Evolutionary conservation across 202 grass and related monocot species (phyloP), one percentile per base, ranked within the genome.

Genomic region (Setaria italica): DNA sequence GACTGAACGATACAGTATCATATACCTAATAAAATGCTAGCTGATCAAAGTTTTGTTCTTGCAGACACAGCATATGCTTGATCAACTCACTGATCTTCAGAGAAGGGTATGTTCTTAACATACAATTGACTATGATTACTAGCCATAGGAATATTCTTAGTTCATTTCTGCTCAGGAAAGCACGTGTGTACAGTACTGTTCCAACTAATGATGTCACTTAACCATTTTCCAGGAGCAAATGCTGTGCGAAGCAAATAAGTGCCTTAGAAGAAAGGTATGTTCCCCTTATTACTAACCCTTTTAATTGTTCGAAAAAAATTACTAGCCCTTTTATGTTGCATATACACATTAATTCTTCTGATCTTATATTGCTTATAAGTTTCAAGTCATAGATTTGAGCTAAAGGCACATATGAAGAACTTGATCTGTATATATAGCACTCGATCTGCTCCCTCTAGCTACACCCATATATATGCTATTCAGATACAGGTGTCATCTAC

Each of bases 61-160:
- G 62, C 90, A 99, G 96, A 99, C 93, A 16, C 90, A 99, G 21
- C 84, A 90, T 51, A 95, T 99, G 93, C 45, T 94, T 59, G 90
- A 89, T 73, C 89, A 99, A 21, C 91, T 95, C 73, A 87, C 71
- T 70, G 82, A 91, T 67, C 88, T 94, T 19, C 93, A 99, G 68
- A 87, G 91, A 62, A 95, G 73, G 88, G 96, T 95, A 93, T 54
- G 85, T 39, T 85, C 46, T 48, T 80, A 68, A 80, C 7, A 80
- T 16, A 29, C 6, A 58, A 2, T 14, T 14, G 62, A 56, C 74
- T 5, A 67, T 37, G 49, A 13, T 63, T 60, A 74, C 7, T 62
- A 21, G 35, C 45, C 20, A 67, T 30, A 55, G 17, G 39, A 70
- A 45, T 70, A 0, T 25, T 16, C 11, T 11, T 65, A 1, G 55